Percentiles rank a stretch among this genome's conserved stretches.
Conservation (phyloP, 148 eudicot genomes). For the Rhododendron henanense region DNA sequence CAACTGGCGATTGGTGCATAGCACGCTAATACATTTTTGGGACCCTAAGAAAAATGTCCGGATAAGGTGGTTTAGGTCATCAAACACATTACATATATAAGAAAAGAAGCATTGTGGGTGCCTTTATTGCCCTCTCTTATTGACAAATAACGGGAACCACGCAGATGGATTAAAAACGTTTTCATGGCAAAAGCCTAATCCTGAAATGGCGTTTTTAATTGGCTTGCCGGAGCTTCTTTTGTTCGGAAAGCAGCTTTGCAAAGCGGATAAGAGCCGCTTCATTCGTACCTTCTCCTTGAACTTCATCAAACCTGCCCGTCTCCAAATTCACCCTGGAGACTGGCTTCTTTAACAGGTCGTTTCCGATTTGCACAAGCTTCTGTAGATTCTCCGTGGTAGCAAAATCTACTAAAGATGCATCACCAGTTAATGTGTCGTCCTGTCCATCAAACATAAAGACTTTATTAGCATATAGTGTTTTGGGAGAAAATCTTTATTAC, state of each 20-base stretch:
- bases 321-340: constrained; percentile 47
- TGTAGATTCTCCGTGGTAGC: constrained; percentile 53
- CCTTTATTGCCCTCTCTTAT: background rate
- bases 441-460: constrained; percentile 10
- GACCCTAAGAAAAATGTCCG: background rate
- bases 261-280: constrained; percentile 46
- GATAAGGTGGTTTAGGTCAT: background rate
- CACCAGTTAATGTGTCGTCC: constrained; percentile 51
- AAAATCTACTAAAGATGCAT: constrained; percentile 47
- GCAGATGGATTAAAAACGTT: background rate
- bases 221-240: constrained; percentile 37
- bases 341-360: constrained; percentile 42
- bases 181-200: too few relatives aligned
- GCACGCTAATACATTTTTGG: background rate
- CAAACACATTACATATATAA: background rate
- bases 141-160: background rate
- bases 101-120: background rate
- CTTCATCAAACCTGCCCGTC: constrained; percentile 44
- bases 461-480: background rate
- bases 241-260: constrained; percentile 51
- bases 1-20: background rate
- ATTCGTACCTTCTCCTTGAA: constrained; percentile 47
- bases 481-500: too few relatives aligned
- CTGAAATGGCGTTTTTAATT: background rate
- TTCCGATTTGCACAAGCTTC: constrained; percentile 46